Base-by-base conservation (phyloP, 2,329 filamentous ascomycete genomes). In the Exophiala alcalophila region DNA sequence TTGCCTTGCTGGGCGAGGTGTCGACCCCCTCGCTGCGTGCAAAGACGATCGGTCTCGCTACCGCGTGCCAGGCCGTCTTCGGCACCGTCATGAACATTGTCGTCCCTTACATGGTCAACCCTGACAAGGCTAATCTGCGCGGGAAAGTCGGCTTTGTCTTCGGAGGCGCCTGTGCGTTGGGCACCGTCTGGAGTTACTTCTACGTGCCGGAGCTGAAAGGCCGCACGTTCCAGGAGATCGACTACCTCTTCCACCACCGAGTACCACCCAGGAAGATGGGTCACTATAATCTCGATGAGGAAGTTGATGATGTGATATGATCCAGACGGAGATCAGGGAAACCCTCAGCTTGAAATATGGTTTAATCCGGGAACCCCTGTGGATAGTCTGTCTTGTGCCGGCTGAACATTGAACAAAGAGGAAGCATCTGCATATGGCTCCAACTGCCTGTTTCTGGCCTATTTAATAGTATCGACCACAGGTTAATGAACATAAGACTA, bases 1-100 rank as follows among this genome's bases (percentile, higher is more conserved):
- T 74, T 23, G 66, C 67, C 23, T 62, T 72, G 28, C 64, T 71
- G 1, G 69, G 69, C 4, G 72, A 73, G 53, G 72, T 57, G n/a
- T 66, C 61, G 1, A 69, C 67, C 0, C 61, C 71, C 3, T 54
- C 54, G 2, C 57, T 71, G 2, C 61, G 67, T 0, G 69, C 68
- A 44, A 68, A 68, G 30, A 76, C 72, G n/a, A 72, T 59, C 40
- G 58, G 59, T 20, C 54, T 70, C 12, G 64, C 66, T 6, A 67
- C 64, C 1, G 62, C 62, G 2, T 62, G 61, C 0, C 65, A 70
- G 48, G 57, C 63, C 2, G 40, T 67, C 2, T 61, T 66, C 40
- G 64, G 64, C 7, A 60, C 65, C 10, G 54, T 62, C 10, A 62
- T 65, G 57, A 63, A 63, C 31, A 55, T 68, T 31, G 57, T 59